Conservation (phyloP, 768 basidiomycete genomes). For the Rubroboletus pulcherrimus region DNA sequence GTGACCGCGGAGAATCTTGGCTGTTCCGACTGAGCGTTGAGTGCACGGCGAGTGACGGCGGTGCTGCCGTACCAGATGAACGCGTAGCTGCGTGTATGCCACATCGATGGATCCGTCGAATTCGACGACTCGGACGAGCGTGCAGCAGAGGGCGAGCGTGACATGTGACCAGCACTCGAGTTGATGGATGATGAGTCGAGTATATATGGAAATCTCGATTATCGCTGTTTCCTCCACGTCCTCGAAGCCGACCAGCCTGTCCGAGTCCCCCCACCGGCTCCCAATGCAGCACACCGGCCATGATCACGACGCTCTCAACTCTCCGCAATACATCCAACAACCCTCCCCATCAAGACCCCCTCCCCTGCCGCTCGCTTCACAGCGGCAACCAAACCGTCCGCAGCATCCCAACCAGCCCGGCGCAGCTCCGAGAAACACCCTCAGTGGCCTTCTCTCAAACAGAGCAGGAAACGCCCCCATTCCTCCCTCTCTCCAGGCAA, state of each 20-base stretch:
- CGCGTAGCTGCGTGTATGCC: not conserved
- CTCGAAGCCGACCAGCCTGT: conserved; percentile 1
- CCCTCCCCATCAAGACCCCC: not conserved
- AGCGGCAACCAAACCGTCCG: conserved; percentile 14
- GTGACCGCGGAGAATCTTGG: conserved; percentile 5
- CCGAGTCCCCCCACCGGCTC: not conserved
- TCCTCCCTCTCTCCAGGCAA: conserved; percentile 86
- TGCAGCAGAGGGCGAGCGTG: not conserved
- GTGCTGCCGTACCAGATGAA: not conserved
- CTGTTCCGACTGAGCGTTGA: not conserved
- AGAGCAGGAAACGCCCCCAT: conserved; percentile 58
- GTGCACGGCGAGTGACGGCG: not conserved
- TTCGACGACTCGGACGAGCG: not conserved
- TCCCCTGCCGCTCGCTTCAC: not conserved
- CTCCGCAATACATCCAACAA: not conserved
- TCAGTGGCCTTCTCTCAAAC: conserved; percentile 44
- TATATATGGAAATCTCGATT: conserved; percentile 37
- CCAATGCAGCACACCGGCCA: conserved; percentile 24
- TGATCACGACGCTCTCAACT: conserved; percentile 10
- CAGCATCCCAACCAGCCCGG: conserved; percentile 15
- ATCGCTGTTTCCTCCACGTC: conserved; percentile 24
- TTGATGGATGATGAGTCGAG: conserved; percentile 6
- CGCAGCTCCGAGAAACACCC: conserved; percentile 24
- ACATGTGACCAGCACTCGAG: conserved; percentile 14
- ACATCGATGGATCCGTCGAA: no score